Base-by-base conservation (phyloP, 345 rosid genomes). In the Corchorus olitorius region DNA sequence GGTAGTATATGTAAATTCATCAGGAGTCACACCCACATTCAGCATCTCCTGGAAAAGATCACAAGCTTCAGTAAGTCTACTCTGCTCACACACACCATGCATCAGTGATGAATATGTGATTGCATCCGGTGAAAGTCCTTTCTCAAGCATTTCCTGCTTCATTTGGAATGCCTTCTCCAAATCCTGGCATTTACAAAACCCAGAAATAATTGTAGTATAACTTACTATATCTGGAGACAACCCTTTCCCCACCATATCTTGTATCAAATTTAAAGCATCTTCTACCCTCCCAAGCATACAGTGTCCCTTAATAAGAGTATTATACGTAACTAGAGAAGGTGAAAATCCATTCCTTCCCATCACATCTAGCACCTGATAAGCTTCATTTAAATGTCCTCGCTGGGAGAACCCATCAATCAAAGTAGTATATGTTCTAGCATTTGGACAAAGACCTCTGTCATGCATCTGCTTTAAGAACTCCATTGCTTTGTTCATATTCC, bases 401-500 rank as follows among this genome's bases (percentile, higher is more conserved):
- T 91, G 97, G 0, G 89, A 87, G 82, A 94, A 94, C 60, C 98
- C 98, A 80, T 92, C 87, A 27, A 94, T 86, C 82, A 94, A 75
- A 1, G 98, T 92, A 0, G 97, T 94, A 78, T 88, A 94, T 0
- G 98, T 94, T 76, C 86, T 89, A 79, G 87, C 89, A 75, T 94
- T 94, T 0, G 97, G 98, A 43, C 8, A 39, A 76, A 94, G 94
- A 50, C 92, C 93, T 86, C 98, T 86, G 70, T 79, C 87, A 76
- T 76, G 89, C 97, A 94, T 94, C 85, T 91, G 96, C 83, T 92
- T 88, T 63, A 94, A 83, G 76, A 92, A 89, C 82, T 89, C 97
- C 63, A 83, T 78, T 17, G 98, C 98, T 65, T 97, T 80, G 72
- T 87, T 88, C 90, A 94, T 81, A 75, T 94, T 94, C 70, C 94